Conservation (phyloP, 768 basidiomycete genomes). For the Clitopilus hobsonii region DNA sequence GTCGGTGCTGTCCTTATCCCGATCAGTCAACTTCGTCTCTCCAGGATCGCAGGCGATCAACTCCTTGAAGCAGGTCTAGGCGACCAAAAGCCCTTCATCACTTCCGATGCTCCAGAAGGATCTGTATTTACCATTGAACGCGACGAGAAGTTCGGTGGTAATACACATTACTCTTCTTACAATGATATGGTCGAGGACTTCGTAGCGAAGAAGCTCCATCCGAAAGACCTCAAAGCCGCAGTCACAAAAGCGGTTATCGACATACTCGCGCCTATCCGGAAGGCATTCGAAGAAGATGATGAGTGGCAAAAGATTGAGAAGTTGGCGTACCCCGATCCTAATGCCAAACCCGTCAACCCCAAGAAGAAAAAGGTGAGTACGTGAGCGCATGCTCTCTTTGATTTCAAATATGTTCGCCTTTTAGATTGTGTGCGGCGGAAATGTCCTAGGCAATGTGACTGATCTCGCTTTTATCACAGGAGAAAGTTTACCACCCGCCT, state of each 20-base stretch:
- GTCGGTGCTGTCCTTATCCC: constrained; percentile 85
- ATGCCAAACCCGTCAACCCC: constrained; percentile 55
- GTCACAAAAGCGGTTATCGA: constrained; percentile 71
- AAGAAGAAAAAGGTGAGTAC: constrained; percentile 53
- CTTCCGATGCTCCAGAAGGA: constrained; percentile 69
- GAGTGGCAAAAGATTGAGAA: constrained; percentile 78
- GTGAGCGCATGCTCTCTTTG: no score
- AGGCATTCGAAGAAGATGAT: constrained; percentile 67
- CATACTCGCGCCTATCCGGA: constrained; percentile 77
- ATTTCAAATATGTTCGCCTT: no score
- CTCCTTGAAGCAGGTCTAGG: constrained; percentile 43
- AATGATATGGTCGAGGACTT: constrained; percentile 71
- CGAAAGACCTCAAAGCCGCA: constrained; percentile 81
- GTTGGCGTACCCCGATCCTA: constrained; percentile 81
- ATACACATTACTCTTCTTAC: constrained; percentile 67
- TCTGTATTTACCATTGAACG: constrained; percentile 78
- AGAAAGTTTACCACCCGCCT: constrained; percentile 80
- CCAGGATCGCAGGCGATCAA: constrained; percentile 46
- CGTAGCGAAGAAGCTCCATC: constrained; percentile 72
- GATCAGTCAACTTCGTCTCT: constrained; percentile 70
- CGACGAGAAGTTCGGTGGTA: constrained; percentile 79
- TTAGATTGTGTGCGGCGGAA: no score
- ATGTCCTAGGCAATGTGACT: no score
- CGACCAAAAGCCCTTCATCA: constrained; percentile 59
- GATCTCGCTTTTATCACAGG: constrained; percentile 31